Percentiles rank a stretch among this genome's conserved stretches.
These are phyloP conservation scores for Heracleum sosnowskyi DNA, from an alignment of 129 eudicot genomes.

Conservation along the genomic window DNA sequence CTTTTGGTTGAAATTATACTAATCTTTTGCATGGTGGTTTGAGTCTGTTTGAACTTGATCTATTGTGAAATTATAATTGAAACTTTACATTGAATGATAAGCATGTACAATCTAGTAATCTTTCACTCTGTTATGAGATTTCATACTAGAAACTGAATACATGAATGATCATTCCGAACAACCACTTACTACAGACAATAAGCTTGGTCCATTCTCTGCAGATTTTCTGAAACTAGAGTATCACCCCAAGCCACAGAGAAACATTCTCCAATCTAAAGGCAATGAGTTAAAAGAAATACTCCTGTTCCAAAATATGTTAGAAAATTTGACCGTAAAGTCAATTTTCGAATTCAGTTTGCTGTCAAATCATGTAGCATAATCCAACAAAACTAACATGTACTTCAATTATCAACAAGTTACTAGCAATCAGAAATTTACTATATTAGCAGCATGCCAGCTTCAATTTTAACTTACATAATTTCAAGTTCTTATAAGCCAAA, in stretches of 20 bases:
- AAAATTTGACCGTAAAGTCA: background rate
- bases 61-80: background rate
- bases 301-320: background rate
- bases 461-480: background rate
- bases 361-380: background rate
- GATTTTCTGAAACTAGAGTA: constrained; percentile 5
- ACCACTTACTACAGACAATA: constrained; percentile 1
- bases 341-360: background rate
- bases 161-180: background rate
- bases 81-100: background rate
- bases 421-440: background rate
- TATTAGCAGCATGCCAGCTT: background rate
- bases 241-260: background rate
- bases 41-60: background rate
- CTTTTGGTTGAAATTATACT: background rate
- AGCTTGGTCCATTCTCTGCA: constrained; percentile 4
- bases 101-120: constrained; percentile 2
- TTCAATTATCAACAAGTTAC: background rate
- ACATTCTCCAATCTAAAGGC: constrained; percentile 4
- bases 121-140: background rate
- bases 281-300: background rate
- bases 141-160: background rate
- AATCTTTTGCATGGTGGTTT: background rate
- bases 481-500: background rate
- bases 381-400: background rate